Percentiles rank a stretch among this genome's conserved stretches.
phyloP scores from a whole-genome alignment of 2,329 filamentous ascomycete species.

The Neofusicoccum parvum region DNA sequence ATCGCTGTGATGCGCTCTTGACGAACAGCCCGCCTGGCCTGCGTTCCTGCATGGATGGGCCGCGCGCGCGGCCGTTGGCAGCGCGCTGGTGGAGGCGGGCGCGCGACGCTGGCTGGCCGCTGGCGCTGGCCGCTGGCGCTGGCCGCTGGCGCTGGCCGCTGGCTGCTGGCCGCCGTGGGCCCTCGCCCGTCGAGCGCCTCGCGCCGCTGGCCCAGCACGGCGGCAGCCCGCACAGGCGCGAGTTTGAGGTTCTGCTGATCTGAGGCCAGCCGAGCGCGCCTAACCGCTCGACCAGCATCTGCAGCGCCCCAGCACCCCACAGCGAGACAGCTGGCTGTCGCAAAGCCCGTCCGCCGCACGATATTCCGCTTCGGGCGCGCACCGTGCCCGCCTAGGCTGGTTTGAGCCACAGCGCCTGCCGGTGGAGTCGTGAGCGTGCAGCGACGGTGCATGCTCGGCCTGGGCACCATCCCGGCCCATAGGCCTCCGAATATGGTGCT shows the following conservation, averaged over 20 bases:
- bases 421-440: neutral
- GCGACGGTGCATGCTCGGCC: conserved; percentile 14
- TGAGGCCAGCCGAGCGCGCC: conserved; percentile 14
- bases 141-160: no score
- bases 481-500: conserved; percentile 12
- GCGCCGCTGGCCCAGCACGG: neutral
- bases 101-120: no score
- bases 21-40: neutral
- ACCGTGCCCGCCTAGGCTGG: conserved; percentile 16
- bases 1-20: neutral
- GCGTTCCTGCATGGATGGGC: neutral
- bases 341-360: conserved; percentile 13
- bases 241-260: conserved; percentile 11
- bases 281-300: neutral
- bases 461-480: conserved; percentile 15
- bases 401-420: conserved; percentile 1
- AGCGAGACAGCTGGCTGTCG: conserved; percentile 20
- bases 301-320: conserved; percentile 17
- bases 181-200: neutral
- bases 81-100: no score
- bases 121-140: no score
- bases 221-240: neutral
- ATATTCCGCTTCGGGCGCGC: conserved; percentile 16
- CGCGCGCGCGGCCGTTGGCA: no score
- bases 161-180: no score